These are phyloP conservation scores for Mycena amicta DNA, from an alignment of 768 basidiomycete genomes.

Conservation along the genomic window DNA sequence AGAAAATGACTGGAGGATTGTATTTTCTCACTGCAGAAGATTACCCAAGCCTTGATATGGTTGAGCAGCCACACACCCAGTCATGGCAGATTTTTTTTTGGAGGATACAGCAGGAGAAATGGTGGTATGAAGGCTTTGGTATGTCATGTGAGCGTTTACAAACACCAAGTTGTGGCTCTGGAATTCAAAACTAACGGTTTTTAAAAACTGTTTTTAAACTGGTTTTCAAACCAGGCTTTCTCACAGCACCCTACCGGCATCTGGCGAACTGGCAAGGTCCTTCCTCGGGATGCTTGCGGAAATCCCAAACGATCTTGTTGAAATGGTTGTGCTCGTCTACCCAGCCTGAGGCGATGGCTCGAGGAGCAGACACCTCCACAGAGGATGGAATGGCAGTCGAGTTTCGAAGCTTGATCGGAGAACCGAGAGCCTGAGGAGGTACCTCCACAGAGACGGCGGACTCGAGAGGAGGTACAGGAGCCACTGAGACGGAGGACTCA, in stretches of 20 bases:
- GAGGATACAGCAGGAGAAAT: too few relatives aligned
- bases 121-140: too few relatives aligned
- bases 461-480: background rate
- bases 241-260: background rate
- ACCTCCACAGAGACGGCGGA: background rate
- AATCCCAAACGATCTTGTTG: background rate
- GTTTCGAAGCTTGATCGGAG: background rate
- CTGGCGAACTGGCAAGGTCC: background rate
- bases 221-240: too few relatives aligned
- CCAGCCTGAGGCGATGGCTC: background rate
- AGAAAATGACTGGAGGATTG: too few relatives aligned
- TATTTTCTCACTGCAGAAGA: too few relatives aligned
- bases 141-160: too few relatives aligned
- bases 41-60: too few relatives aligned
- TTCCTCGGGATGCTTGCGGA: conserved; percentile 1
- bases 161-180: too few relatives aligned
- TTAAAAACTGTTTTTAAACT: too few relatives aligned
- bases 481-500: background rate
- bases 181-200: too few relatives aligned
- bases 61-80: too few relatives aligned
- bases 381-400: background rate
- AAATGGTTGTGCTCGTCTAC: conserved; percentile 1
- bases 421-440: background rate
- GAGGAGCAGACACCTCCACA: background rate
- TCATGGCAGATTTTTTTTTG: too few relatives aligned